Percentiles rank a stretch among this genome's conserved stretches.
These are phyloP conservation scores for Crotalaria pallida DNA, from an alignment of 306 rosid genomes.

Conservation along the genomic window DNA sequence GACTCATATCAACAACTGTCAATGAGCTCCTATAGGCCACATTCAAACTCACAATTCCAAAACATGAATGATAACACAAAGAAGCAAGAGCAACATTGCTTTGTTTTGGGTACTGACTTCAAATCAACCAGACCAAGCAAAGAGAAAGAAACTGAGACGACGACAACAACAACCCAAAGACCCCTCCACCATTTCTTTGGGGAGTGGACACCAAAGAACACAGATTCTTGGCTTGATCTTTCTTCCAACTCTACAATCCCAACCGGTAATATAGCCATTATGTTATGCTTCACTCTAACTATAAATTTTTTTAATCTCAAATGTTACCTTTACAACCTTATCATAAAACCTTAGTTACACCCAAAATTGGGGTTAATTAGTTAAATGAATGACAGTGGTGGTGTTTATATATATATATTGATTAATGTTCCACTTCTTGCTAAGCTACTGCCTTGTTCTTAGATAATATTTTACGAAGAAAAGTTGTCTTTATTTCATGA, in stretches of 20 bases:
- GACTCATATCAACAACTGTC: constrained; percentile 55
- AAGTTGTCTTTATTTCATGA: no score
- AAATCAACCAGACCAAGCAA: constrained; percentile 56
- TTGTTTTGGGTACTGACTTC: constrained; percentile 85
- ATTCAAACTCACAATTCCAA: constrained; percentile 48
- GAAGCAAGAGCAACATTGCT: constrained; percentile 63
- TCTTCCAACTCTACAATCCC: constrained; percentile 76
- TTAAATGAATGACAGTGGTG: no score
- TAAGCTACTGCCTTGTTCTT: no score
- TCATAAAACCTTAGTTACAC: no score
- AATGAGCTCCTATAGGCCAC: constrained; percentile 48
- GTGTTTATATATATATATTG: no score
- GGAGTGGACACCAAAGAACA: constrained; percentile 84
- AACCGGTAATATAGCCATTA: constrained; percentile 27
- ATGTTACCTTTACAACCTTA: no score
- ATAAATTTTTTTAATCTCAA: no score
- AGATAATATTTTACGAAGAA: no score
- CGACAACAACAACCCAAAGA: constrained; percentile 32
- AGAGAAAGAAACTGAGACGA: constrained; percentile 57
- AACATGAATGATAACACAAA: constrained; percentile 34
- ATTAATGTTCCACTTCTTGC: not conserved
- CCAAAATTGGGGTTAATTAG: no score
- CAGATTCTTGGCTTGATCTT: constrained; percentile 97
- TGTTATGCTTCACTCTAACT: not conserved
- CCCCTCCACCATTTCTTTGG: constrained; percentile 95